Conservation (phyloP, 2,329 filamentous ascomycete genomes). For the Cyclaneusma minus region DNA sequence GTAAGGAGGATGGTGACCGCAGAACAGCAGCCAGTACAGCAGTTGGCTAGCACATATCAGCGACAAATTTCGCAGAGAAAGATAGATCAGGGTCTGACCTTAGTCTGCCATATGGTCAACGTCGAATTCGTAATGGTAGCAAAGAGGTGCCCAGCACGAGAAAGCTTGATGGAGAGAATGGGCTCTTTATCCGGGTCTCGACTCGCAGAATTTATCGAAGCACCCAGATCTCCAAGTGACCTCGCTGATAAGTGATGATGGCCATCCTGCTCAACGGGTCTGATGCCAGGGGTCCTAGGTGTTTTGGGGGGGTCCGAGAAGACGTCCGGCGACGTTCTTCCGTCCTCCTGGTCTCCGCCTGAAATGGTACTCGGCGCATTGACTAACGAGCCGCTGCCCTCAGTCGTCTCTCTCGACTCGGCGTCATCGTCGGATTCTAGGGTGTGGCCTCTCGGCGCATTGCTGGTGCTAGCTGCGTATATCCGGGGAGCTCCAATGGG, state of each 20-base stretch:
- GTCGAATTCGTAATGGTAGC: slow-evolving; percentile 73
- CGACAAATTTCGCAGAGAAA: slow-evolving; percentile 2
- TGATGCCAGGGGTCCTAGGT: slow-evolving; percentile 40
- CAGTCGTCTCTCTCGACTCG: slow-evolving; percentile 19
- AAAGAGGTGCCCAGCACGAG: slow-evolving; percentile 70
- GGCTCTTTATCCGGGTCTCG: slow-evolving; percentile 31
- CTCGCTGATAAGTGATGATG: slow-evolving; percentile 10
- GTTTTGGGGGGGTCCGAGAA: slow-evolving; percentile 30
- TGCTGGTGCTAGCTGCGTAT: slow-evolving; percentile 61
- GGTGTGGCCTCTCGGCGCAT: slow-evolving; percentile 31
- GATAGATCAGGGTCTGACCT: slow-evolving; percentile 35
- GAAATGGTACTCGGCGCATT: slow-evolving; percentile 12
- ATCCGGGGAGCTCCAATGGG: slow-evolving; percentile 72
- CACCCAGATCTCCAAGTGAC: slow-evolving; percentile 5
- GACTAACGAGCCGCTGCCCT: slow-evolving; percentile 18
- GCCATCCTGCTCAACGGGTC: slow-evolving; percentile 40
- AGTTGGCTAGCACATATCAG: slow-evolving; percentile 47
- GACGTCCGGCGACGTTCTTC: slow-evolving; percentile 10
- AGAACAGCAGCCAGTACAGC: slow-evolving; percentile 75
- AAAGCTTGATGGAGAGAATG: slow-evolving; percentile 60
- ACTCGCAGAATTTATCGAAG: slow-evolving; percentile 5
- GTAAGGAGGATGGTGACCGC: slow-evolving; percentile 65
- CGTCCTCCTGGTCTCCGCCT: slow-evolving; percentile 12
- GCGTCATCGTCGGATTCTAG: slow-evolving; percentile 48
- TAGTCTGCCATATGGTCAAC: slow-evolving; percentile 93